Evolutionary conservation across 306 rosid genomes (phyloP).

Genomic region (Notholithocarpus densiflorus): DNA sequence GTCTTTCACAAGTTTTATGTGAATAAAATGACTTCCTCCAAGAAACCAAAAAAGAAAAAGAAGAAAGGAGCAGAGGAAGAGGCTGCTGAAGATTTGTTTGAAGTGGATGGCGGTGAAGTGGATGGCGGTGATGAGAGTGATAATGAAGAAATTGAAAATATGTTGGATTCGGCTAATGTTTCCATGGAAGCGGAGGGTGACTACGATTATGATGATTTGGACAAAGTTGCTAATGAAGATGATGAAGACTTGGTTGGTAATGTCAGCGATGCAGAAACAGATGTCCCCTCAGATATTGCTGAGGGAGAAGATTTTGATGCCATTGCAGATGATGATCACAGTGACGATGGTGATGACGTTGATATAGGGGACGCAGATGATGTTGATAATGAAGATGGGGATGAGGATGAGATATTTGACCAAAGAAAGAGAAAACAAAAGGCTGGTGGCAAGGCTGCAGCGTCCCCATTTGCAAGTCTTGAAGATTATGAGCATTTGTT

Average conservation of each 20-base stretch:
- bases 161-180: slow-evolving; percentile 63
- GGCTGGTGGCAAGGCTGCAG: slow-evolving; percentile 39
- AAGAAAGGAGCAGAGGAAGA: slow-evolving; percentile 64
- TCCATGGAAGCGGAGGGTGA: slow-evolving; percentile 53
- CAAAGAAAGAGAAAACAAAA: slow-evolving; percentile 49
- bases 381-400: slow-evolving; percentile 20
- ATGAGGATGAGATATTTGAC: slow-evolving; percentile 31
- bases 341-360: slow-evolving; percentile 11
- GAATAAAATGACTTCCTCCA: slow-evolving; percentile 60
- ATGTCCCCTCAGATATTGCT: slow-evolving; percentile 44
- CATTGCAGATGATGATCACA: slow-evolving; percentile 12
- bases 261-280: slow-evolving; percentile 62
- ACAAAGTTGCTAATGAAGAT: slow-evolving; percentile 58
- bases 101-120: slow-evolving; percentile 36
- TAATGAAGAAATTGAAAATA: slow-evolving; percentile 75
- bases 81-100: slow-evolving; percentile 58
- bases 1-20: slow-evolving; percentile 91
- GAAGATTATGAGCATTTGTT: slow-evolving; percentile 84
- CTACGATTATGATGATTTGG: slow-evolving; percentile 82
- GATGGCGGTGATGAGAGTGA: slow-evolving; percentile 73
- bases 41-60: slow-evolving; percentile 79
- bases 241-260: slow-evolving; percentile 80
- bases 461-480: slow-evolving; percentile 76
- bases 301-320: slow-evolving; percentile 50
- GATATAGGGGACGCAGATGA: slow-evolving; percentile 54